These are phyloP conservation scores for Lactarius evosmus DNA, from an alignment of 768 basidiomycete species.

Conservation along the genomic window DNA sequence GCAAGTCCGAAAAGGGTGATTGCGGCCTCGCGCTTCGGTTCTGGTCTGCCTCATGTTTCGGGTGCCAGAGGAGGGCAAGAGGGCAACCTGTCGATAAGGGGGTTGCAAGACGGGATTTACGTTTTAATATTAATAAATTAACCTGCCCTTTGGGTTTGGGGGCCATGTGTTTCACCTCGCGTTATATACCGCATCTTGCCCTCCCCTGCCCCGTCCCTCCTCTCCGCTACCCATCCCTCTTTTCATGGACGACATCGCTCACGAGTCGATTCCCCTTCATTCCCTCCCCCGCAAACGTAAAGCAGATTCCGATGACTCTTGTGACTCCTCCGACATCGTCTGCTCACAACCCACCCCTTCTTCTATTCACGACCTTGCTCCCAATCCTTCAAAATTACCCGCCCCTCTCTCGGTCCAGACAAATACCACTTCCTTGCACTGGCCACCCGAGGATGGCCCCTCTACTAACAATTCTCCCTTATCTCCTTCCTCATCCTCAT, in stretches of 20 bases:
- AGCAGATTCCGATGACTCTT: constrained; percentile 48
- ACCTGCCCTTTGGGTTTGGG: not conserved
- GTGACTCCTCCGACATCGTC: constrained; percentile 19
- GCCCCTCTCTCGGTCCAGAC: constrained; percentile 27
- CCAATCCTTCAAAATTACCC: constrained; percentile 23
- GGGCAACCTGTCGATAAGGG: not conserved
- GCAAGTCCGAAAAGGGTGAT: constrained; percentile 15
- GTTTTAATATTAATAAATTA: constrained; percentile 17
- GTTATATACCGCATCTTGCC: constrained; percentile 36
- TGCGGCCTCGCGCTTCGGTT: constrained; percentile 24
- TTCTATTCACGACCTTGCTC: constrained; percentile 14
- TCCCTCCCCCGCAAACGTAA: constrained; percentile 65
- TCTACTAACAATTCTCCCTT: constrained; percentile 17
- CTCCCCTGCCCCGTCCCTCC: constrained; percentile 22
- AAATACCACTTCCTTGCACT: constrained; percentile 11
- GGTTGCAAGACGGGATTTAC: constrained; percentile 19
- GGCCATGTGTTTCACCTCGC: constrained; percentile 37
- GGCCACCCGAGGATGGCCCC: constrained; percentile 19
- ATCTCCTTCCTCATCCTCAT: constrained; percentile 10
- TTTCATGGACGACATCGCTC: constrained; percentile 62
- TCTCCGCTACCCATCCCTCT: constrained; percentile 35
- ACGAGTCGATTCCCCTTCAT: constrained; percentile 44
- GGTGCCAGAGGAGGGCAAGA: constrained; percentile 11
- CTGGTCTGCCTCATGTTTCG: constrained; percentile 23
- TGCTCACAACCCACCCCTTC: constrained; percentile 13